Conservation (phyloP, 2,329 filamentous ascomycete genomes). For the Elsinoe australis region DNA sequence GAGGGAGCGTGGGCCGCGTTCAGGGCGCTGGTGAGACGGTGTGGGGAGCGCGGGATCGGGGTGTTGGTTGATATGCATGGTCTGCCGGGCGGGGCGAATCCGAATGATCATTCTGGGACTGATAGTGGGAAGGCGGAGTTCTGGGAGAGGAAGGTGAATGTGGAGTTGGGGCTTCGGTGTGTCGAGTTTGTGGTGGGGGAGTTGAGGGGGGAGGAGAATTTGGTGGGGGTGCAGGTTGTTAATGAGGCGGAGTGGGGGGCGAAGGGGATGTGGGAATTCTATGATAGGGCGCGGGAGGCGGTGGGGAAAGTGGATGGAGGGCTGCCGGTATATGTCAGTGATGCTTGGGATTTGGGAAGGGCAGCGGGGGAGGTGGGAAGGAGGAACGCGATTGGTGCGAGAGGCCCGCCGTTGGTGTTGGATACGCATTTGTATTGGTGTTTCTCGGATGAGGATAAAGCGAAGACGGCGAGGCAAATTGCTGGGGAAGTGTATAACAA, state of each 20-base stretch:
- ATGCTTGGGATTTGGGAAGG: slow-evolving; percentile 47
- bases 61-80: slow-evolving; percentile 53
- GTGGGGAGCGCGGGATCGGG: slow-evolving; percentile 44
- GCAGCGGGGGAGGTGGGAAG: neutral
- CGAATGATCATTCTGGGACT: slow-evolving; percentile 50
- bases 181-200: slow-evolving; percentile 46
- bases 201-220: slow-evolving; percentile 36
- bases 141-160: slow-evolving; percentile 41
- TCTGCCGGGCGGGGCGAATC: slow-evolving; percentile 52
- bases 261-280: slow-evolving; percentile 49
- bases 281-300: slow-evolving; percentile 43
- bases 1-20: slow-evolving; percentile 47
- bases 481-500: slow-evolving; percentile 40
- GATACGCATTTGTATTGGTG: slow-evolving; percentile 55
- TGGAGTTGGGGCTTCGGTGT: slow-evolving; percentile 41
- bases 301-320: slow-evolving; percentile 42
- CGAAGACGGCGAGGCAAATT: slow-evolving; percentile 46
- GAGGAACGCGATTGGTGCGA: slow-evolving; percentile 30
- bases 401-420: slow-evolving; percentile 45
- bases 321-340: slow-evolving; percentile 51
- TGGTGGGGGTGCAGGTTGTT: slow-evolving; percentile 51
- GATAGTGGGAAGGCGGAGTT: slow-evolving; percentile 45
- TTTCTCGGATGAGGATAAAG: slow-evolving; percentile 47
- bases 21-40: slow-evolving; percentile 40
- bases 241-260: slow-evolving; percentile 50